A percentile compares a stretch with the other conserved stretches of the same genome.
phyloP scores from a whole-genome alignment of 306 rosid species.

The Potentilla sterilis region DNA sequence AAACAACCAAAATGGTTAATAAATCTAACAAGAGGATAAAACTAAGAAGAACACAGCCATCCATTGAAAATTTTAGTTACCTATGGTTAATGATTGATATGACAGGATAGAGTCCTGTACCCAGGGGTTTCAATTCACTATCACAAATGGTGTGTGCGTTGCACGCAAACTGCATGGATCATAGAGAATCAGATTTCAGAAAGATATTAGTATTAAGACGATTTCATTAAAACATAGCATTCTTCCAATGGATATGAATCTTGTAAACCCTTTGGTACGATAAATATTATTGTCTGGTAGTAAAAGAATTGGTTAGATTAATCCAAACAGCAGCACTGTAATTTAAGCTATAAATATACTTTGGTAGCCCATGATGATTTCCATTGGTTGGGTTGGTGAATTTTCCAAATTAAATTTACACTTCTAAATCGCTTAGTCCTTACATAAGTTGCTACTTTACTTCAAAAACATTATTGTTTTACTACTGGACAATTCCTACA shows the following conservation, averaged over 20 bases:
- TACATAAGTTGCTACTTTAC: background rate
- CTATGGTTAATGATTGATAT: slow-evolving; percentile 92
- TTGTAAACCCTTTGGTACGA: background rate
- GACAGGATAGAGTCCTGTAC: slow-evolving; percentile 88
- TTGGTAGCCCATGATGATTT: background rate
- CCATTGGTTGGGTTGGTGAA: background rate
- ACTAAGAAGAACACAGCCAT: slow-evolving; percentile 11
- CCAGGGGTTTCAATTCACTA: slow-evolving; percentile 83
- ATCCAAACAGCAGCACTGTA: background rate
- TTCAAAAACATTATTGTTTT: background rate
- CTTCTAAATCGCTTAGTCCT: background rate
- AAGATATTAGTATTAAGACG: slow-evolving; percentile 16
- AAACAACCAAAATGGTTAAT: slow-evolving; percentile 33
- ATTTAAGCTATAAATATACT: background rate
- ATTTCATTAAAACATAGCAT: background rate
- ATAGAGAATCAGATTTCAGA: slow-evolving; percentile 28
- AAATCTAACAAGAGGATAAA: slow-evolving; percentile 18
- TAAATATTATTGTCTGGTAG: background rate
- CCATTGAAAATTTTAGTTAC: slow-evolving; percentile 31
- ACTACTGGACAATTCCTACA: background rate
- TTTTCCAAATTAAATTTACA: background rate
- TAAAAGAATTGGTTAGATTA: background rate
- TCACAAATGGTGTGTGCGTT: slow-evolving; percentile 97
- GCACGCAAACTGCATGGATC: slow-evolving; percentile 79
- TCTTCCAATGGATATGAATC: slow-evolving; percentile 11